Evolutionary conservation across 371 early-diverging fungal species (phyloP).

Genomic region (Mucor lusitanicus): DNA sequence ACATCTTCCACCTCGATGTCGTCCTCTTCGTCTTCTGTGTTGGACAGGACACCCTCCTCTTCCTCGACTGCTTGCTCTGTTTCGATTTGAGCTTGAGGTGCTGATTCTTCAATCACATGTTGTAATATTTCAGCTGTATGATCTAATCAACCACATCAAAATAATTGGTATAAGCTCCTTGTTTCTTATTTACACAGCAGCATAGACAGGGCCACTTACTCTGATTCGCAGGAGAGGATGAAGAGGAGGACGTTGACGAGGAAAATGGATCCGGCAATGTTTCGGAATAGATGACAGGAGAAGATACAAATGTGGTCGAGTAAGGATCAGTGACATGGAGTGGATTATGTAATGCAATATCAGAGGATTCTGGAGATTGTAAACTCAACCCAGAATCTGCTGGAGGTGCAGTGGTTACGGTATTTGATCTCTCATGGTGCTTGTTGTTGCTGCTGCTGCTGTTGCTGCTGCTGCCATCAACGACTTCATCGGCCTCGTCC

Average conservation of each 20-base stretch:
- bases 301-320: slow-evolving; percentile 9
- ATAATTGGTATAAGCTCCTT: not conserved
- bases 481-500: slow-evolving; percentile 65
- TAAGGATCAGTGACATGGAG: slow-evolving; percentile 1
- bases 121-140: not conserved
- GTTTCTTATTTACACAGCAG: not conserved
- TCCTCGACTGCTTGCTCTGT: not conserved
- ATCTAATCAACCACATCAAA: not conserved
- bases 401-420: slow-evolving; percentile 3
- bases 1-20: not conserved
- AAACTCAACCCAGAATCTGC: slow-evolving; percentile 13
- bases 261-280: slow-evolving; percentile 6
- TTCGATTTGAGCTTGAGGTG: not conserved
- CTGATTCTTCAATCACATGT: slow-evolving; percentile 19
- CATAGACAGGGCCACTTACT: not conserved
- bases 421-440: not conserved
- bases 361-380: slow-evolving; percentile 5
- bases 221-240: not conserved
- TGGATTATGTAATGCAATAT: not conserved
- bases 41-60: not conserved
- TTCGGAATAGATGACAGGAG: slow-evolving; percentile 20
- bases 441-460: not conserved
- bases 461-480: slow-evolving; percentile 3
- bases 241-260: not conserved
- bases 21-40: not conserved